Evolutionary conservation across 1,284 basidiomycete genomes (phyloP), one percentile per base, ranked within the genome.

Genomic region (Trametes sp.): DNA sequence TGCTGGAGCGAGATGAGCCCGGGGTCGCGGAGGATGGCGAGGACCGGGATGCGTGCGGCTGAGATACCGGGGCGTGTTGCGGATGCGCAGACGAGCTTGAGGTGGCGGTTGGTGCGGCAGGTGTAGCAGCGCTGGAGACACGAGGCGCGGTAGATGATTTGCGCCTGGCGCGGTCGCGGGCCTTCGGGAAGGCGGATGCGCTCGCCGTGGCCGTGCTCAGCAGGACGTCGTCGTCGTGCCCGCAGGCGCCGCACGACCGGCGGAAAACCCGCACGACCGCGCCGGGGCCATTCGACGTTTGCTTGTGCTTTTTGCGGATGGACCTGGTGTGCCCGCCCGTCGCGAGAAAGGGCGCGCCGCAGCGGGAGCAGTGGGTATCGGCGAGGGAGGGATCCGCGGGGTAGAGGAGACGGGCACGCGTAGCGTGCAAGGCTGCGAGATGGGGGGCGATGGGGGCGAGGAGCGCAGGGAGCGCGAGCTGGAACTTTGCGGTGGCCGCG

Each of bases 361-460:
- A 90, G 75, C 75, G 78, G 1, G 72, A 56, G 72, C 88, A 90
- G 59, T 82, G 79, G 4, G 77, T 71, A 26, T 65, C 54, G 50
- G 59, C 62, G 57, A 75, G 59, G 28, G 69, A 38, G 2, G 72
- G 38, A 16, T 69, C 58, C 31, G 73, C 67, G 55, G 80, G 77
- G 57, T 78, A 71, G 44, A 74, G 70, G 4, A 66, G 65, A 49
- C 71, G 75, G 14, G 73, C 74, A 56, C 84, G 80, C n/a, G 76
- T 68, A 0, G 80, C 74, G 70, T 90, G 87, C 31, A 88, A 77
- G 45, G 89, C 87, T 19, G 90, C 82, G 45, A 92, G 82, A 42
- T 78, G 55, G 7, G 86, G 81, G 8, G 87, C 85, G 44, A 83
- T 67, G 8, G 81, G 64, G 31, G 84, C 77, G 53, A 90, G 74